Conservation (phyloP, 176 grass and related monocot species). For the Sorghum bicolor region Sorghum_bicolor_NCBIv3 NC_012872.2:58134501-58135000, state of each 20-base stretch:
- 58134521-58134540: neutral
- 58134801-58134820: neutral
- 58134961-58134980: neutral
- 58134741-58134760: too few species aligned
- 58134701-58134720: neutral
- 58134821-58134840: neutral
- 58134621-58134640: neutral
- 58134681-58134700: constrained; percentile 10
- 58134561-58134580: neutral
- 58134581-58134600: neutral
- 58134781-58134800: neutral
- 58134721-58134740: too few species aligned
- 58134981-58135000: neutral
- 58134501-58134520: neutral
- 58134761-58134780: constrained; percentile 7
- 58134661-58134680: neutral
- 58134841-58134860: constrained; percentile 12
- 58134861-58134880: neutral
- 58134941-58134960: neutral
- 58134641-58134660: neutral
- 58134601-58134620: neutral
- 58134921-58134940: neutral
- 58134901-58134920: neutral
- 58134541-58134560: neutral
- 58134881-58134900: neutral